These are phyloP conservation scores for Juglanconis oblonga DNA, from an alignment of 2,329 filamentous ascomycete species.

Conservation along the genomic window DNA sequence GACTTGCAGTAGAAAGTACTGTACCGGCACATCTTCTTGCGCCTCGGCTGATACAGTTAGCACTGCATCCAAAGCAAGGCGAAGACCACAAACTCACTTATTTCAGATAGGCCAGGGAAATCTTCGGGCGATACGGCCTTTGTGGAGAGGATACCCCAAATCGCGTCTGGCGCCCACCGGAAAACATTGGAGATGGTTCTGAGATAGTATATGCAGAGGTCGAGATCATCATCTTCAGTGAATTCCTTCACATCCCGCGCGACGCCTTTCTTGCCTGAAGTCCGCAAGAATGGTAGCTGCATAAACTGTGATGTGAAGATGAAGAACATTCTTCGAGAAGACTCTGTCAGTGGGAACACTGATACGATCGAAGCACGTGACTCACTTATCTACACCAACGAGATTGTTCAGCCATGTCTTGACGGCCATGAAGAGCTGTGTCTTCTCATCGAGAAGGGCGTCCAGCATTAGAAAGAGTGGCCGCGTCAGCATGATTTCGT, in stretches of 20 bases:
- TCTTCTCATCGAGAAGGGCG: conserved; percentile 67
- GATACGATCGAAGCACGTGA: background rate
- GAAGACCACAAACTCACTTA: conserved; percentile 46
- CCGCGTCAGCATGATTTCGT: conserved; percentile 72
- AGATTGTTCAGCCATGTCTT: conserved; percentile 76
- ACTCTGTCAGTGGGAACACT: conserved; percentile 21
- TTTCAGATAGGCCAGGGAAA: conserved; percentile 39
- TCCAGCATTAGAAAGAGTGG: conserved; percentile 83
- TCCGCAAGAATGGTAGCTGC: conserved; percentile 50
- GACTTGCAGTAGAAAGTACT: conserved; percentile 65
- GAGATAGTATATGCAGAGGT: conserved; percentile 75
- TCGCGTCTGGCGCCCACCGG: conserved; percentile 62
- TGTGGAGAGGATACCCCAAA: conserved; percentile 68
- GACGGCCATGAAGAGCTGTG: conserved; percentile 72
- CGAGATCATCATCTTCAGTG: conserved; percentile 64
- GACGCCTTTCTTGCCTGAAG: conserved; percentile 22
- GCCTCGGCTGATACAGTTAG: conserved; percentile 42
- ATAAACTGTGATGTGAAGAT: conserved; percentile 59
- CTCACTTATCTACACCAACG: conserved; percentile 61
- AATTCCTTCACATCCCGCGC: conserved; percentile 34
- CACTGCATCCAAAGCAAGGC: background rate
- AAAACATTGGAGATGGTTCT: conserved; percentile 72
- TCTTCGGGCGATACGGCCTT: conserved; percentile 51
- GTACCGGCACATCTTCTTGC: conserved; percentile 58
- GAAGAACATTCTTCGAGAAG: conserved; percentile 50